phyloP scores from a whole-genome alignment of 805 yeast genomes.

The Ogataea trehalophila region DNA sequence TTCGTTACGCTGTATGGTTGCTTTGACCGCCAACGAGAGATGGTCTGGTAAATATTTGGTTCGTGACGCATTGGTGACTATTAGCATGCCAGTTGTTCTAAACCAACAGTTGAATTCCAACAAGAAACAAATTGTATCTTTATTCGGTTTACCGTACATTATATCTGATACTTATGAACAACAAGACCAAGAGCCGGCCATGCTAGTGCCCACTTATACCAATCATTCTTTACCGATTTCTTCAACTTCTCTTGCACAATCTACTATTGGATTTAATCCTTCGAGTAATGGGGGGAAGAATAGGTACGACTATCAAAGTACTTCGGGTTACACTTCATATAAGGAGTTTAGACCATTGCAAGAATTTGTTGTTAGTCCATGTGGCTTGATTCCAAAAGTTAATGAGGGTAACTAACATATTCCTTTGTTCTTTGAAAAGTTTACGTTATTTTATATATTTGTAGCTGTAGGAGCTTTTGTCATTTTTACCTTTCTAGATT shows the following conservation, averaged over 20 bases:
- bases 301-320: too few relatives aligned
- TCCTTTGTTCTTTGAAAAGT: too few relatives aligned
- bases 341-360: constrained; percentile 21
- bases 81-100: too few relatives aligned
- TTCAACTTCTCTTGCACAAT: not conserved
- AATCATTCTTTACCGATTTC: not conserved
- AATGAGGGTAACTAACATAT: constrained; percentile 12
- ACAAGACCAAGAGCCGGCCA: too few relatives aligned
- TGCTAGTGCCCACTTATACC: too few relatives aligned
- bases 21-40: constrained; percentile 28
- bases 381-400: constrained; percentile 26
- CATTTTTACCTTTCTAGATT: too few relatives aligned
- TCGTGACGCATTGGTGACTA: constrained; percentile 13
- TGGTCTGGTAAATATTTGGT: constrained; percentile 32
- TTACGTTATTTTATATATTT: too few relatives aligned
- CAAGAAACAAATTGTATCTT: not conserved
- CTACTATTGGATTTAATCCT: constrained; percentile 2
- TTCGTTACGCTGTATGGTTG: constrained; percentile 31
- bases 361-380: constrained; percentile 31
- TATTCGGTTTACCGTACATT: not conserved
- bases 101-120: too few relatives aligned
- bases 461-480: too few relatives aligned
- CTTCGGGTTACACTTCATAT: constrained; percentile 4
- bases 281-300: not conserved
- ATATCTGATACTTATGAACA: too few relatives aligned